Percentiles rank a stretch among this genome's conserved stretches.
These are phyloP conservation scores for Coemansia sp. DNA, from an alignment of 192 early-diverging fungal genomes.

Conservation along the genomic window DNA sequence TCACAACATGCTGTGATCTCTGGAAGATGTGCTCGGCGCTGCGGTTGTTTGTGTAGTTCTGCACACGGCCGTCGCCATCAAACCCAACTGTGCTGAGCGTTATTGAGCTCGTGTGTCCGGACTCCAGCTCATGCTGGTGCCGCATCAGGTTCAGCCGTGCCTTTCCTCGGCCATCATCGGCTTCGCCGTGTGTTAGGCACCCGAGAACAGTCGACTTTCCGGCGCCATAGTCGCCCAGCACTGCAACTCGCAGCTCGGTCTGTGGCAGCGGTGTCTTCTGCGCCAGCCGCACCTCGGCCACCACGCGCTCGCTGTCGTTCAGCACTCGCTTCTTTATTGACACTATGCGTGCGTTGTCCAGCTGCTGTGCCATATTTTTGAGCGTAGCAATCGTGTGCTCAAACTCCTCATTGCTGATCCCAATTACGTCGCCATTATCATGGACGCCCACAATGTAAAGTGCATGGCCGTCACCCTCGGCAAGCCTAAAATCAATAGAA, in stretches of 20 bases:
- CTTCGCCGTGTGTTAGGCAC: conserved; percentile 74
- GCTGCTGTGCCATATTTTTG: conserved; percentile 34
- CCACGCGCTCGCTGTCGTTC: conserved; percentile 30
- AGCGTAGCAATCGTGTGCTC: conserved; percentile 26
- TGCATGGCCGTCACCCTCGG: conserved; percentile 84
- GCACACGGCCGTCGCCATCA: conserved; percentile 62
- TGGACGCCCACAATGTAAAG: conserved; percentile 88
- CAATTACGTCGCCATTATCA: conserved; percentile 81
- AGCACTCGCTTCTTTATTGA: conserved; percentile 40
- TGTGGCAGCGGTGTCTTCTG: conserved; percentile 65
- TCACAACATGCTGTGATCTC: conserved; percentile 73
- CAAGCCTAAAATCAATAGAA: conserved; percentile 69
- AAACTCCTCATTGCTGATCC: conserved; percentile 56
- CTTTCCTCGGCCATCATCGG: conserved; percentile 85
- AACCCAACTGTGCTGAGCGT: conserved; percentile 86
- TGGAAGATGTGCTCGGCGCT: conserved; percentile 76
- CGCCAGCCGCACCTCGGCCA: conserved; percentile 77
- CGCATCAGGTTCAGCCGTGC: conserved; percentile 80
- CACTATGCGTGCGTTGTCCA: conserved; percentile 34
- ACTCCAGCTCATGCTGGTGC: conserved; percentile 89
- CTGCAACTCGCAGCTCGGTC: conserved; percentile 78
- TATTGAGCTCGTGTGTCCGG: conserved; percentile 89
- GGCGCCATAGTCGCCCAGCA: conserved; percentile 78
- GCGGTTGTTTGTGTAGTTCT: conserved; percentile 80
- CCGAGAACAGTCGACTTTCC: conserved; percentile 88